Evolutionary conservation across 805 yeast genomes (phyloP).

Genomic region (Brettanomyces bruxellensis): DNA sequence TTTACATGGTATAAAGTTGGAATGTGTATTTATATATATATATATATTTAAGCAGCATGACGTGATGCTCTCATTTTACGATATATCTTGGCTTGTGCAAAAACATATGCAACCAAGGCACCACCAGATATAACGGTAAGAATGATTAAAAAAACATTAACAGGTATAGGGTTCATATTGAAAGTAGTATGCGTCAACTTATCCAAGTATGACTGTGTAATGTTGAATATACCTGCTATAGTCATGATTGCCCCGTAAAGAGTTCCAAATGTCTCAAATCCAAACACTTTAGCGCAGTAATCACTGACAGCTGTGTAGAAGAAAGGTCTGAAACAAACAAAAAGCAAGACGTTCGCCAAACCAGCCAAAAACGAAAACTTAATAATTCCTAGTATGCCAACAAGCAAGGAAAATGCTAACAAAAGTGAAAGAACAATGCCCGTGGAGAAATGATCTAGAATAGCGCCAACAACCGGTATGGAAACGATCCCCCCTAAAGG

Average conservation of each 20-base stretch:
- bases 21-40: too few relatives aligned
- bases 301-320: constrained; percentile 51
- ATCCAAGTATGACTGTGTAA: constrained; percentile 38
- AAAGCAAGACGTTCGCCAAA: constrained; percentile 34
- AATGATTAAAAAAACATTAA: constrained; percentile 31
- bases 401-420: constrained; percentile 31
- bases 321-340: constrained; percentile 48
- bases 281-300: constrained; percentile 55
- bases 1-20: too few relatives aligned
- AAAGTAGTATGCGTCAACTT: constrained; percentile 40
- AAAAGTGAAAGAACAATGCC: constrained; percentile 33
- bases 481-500: constrained; percentile 50
- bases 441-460: constrained; percentile 41
- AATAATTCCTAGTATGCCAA: constrained; percentile 42
- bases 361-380: constrained; percentile 31
- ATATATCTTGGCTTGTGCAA: constrained; percentile 18
- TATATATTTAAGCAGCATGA: too few relatives aligned
- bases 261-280: constrained; percentile 52
- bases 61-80: constrained; percentile 2
- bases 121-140: constrained; percentile 37
- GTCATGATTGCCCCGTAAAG: constrained; percentile 50
- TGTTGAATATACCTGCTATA: constrained; percentile 42
- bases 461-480: constrained; percentile 44
- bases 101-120: constrained; percentile 31
- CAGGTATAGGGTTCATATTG: constrained; percentile 46